A percentile compares a stretch with the other conserved stretches of the same genome.
phyloP scores from a whole-genome alignment of 2,329 filamentous ascomycete genomes.

The Colletotrichum cordylinicola region DNA sequence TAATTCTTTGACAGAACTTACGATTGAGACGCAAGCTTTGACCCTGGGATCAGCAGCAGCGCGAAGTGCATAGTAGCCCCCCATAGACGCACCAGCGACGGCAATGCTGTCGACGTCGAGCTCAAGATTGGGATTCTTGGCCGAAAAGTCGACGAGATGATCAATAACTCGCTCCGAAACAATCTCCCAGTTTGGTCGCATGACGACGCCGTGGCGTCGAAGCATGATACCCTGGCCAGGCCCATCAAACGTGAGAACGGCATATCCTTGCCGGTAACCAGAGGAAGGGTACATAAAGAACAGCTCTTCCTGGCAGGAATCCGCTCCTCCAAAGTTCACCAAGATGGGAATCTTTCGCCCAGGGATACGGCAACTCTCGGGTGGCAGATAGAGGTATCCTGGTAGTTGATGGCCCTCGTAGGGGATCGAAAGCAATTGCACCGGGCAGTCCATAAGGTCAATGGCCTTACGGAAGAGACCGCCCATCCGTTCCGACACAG shows the following conservation, averaged over 20 bases:
- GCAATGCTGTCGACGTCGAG: constrained; percentile 43
- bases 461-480: constrained; percentile 31
- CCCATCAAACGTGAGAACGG: constrained; percentile 49
- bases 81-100: constrained; percentile 43
- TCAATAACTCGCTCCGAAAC: constrained; percentile 38
- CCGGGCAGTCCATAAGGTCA: constrained; percentile 31
- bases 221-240: constrained; percentile 49
- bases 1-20: not conserved
- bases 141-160: constrained; percentile 25
- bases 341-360: constrained; percentile 37
- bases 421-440: constrained; percentile 40
- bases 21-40: constrained; percentile 46
- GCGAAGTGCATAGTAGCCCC: constrained; percentile 52
- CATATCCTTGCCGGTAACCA: constrained; percentile 41
- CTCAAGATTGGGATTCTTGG: constrained; percentile 24
- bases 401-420: constrained; percentile 40
- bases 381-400: constrained; percentile 41
- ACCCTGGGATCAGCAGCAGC: constrained; percentile 44
- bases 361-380: constrained; percentile 7
- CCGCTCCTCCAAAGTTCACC: constrained; percentile 38
- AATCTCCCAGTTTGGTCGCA: constrained; percentile 44
- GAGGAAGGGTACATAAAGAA: constrained; percentile 35
- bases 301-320: constrained; percentile 45
- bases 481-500: constrained; percentile 31
- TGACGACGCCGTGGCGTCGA: constrained; percentile 26